Conservation (phyloP, 441 rosid species). For the Francoa sonchifolia region DNA sequence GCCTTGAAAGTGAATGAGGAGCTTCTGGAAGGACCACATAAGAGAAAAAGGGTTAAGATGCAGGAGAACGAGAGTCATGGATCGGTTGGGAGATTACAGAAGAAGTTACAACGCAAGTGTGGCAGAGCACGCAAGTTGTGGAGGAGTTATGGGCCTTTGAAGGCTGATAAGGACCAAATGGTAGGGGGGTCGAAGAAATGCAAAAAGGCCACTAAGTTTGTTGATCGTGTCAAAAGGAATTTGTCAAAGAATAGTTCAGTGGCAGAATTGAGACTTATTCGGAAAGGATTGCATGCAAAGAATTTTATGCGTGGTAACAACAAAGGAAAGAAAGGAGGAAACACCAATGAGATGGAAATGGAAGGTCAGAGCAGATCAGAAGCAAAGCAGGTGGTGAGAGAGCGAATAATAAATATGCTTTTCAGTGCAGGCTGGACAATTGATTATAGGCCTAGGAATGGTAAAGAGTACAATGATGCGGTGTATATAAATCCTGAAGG, state of each 20-base stretch:
- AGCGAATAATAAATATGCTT: constrained; percentile 54
- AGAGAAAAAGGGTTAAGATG: constrained; percentile 6
- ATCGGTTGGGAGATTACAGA: too few species aligned
- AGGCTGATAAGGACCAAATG: constrained; percentile 8
- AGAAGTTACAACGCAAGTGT: too few species aligned
- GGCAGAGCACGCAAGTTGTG: neutral
- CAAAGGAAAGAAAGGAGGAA: constrained; percentile 10
- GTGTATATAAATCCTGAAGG: constrained; percentile 92
- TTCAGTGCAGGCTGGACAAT: constrained; percentile 80
- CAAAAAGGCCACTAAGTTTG: constrained; percentile 4
- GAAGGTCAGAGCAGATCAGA: constrained; percentile 20
- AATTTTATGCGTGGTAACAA: constrained; percentile 7
- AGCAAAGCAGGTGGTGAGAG: constrained; percentile 52
- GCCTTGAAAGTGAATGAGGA: neutral
- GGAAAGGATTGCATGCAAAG: constrained; percentile 9
- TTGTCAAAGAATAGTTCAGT: constrained; percentile 8
- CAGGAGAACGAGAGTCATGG: too few species aligned
- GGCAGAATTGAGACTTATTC: constrained; percentile 10
- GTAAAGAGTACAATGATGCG: constrained; percentile 53
- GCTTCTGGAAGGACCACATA: constrained; percentile 1
- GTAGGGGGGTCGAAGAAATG: constrained; percentile 8
- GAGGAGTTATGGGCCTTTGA: neutral
- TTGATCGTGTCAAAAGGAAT: constrained; percentile 4
- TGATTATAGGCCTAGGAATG: constrained; percentile 61
- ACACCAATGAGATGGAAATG: constrained; percentile 12